Evolutionary conservation across 1,284 basidiomycete genomes (phyloP).

Genomic region (Trichosporon inkin): DNA sequence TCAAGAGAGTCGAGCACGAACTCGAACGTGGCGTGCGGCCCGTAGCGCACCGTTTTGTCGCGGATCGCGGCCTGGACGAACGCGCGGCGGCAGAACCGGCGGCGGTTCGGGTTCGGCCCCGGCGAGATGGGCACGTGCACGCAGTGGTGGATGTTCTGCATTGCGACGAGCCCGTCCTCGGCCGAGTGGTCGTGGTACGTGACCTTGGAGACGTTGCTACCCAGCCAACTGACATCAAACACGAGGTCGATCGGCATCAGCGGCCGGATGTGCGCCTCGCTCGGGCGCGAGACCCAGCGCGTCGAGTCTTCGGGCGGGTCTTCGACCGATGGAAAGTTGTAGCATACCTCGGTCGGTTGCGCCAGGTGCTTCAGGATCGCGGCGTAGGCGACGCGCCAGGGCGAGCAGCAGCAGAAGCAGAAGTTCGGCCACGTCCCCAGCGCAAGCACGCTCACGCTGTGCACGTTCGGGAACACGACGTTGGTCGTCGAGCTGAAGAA

Average conservation of each 20-base stretch:
- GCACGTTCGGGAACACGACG: not conserved
- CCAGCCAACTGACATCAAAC: not conserved
- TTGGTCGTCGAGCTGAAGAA: not conserved
- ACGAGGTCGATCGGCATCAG: conserved; percentile 1
- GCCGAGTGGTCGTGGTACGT: conserved; percentile 2
- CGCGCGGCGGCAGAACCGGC: not conserved
- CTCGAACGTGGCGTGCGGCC: not conserved
- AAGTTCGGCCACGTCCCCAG: conserved; percentile 2
- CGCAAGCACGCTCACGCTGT: not conserved
- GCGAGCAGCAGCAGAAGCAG: conserved; percentile 2
- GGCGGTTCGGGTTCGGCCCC: not conserved
- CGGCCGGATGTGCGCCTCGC: not conserved
- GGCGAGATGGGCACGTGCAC: conserved; percentile 1
- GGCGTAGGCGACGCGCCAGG: not conserved
- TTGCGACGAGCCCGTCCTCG: not conserved
- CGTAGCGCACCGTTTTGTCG: not conserved
- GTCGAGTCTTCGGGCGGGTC: not conserved
- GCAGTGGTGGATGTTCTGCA: not conserved
- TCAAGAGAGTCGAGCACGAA: not conserved
- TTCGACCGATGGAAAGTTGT: conserved; percentile 5
- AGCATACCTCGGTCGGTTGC: not conserved
- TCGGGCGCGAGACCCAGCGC: not conserved
- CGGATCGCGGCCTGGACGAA: conserved; percentile 1
- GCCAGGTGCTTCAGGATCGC: not conserved
- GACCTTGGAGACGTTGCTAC: not conserved